These are phyloP conservation scores for Lachancea fermentati DNA, from an alignment of 805 yeast genomes.

Conservation along the genomic window DNA sequence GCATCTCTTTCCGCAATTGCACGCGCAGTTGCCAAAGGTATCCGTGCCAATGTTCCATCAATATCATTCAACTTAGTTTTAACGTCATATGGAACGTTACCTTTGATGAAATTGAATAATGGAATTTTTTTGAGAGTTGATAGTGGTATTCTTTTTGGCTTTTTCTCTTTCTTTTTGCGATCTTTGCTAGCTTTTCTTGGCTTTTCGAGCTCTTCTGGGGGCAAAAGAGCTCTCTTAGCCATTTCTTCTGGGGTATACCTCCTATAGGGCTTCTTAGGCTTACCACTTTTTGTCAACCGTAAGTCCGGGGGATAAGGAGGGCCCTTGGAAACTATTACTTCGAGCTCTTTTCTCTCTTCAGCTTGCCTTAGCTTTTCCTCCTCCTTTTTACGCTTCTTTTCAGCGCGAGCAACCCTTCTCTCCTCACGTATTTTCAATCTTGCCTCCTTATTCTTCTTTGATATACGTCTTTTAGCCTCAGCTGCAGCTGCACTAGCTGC, in stretches of 20 bases:
- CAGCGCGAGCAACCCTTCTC: constrained; percentile 13
- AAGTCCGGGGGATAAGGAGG: constrained; percentile 32
- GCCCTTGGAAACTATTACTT: constrained; percentile 28
- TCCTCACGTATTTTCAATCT: constrained; percentile 12
- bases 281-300: constrained; percentile 28
- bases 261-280: constrained; percentile 32
- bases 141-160: constrained; percentile 22
- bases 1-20: background rate
- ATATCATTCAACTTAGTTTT: constrained; percentile 17
- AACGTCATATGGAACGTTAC: constrained; percentile 5
- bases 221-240: constrained; percentile 21
- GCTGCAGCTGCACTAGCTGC: constrained; percentile 27
- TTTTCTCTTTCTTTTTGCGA: constrained; percentile 17
- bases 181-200: constrained; percentile 18
- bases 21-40: constrained; percentile 4
- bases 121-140: constrained; percentile 25
- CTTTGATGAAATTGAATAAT: constrained; percentile 21
- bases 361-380: constrained; percentile 19
- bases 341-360: constrained; percentile 25
- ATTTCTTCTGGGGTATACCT: constrained; percentile 31
- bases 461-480: constrained; percentile 22
- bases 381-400: constrained; percentile 18
- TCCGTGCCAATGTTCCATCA: constrained; percentile 18
- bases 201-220: constrained; percentile 14
- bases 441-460: constrained; percentile 16